Evolutionary conservation across 2,329 filamentous ascomycete species (phyloP), one percentile per base, ranked within the genome.

Genomic region (Elsinoe arachidis): DNA sequence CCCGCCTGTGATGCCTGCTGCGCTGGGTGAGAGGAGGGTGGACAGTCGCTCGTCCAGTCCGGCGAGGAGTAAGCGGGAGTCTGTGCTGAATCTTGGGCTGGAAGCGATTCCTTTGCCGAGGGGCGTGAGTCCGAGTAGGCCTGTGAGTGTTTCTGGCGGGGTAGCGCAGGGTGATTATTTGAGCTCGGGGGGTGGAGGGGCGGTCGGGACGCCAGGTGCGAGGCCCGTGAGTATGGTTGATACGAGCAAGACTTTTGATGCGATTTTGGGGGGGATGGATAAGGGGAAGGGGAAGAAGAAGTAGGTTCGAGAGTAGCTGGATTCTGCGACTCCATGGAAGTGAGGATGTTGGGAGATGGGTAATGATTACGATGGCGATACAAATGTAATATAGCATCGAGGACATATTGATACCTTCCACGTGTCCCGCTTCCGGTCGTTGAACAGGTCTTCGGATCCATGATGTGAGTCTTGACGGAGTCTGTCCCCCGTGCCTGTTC

Each of bases 201-300:
- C 23, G 9, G 12, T 19, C 11, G 54, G 39, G 10, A 56, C 38
- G 23, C 54, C 54, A 1, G 54, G 60, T 10, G 64, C 67, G 35
- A 58, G 67, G 38, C 66, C 67, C 33, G 60, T 62, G 26, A 72
- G 62, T 47, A 47, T 55, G 43, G 66, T 69, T 5, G 67, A 70
- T 61, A 54, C 73, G 14, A 74, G 59, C 57, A 76, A 75, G 67
- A 78, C 76, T 1, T 78, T 78, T 61, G 76, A 78, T 64, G 70
- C 71, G 14, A 78, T 78, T 47, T 61, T 78, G n/a, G 70, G 67
- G 5, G 61, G 61, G 37, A 52, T 61, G 46, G 51, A 58, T 46
- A 61, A 62, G 43, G 62, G 58, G 55, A 67, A 66, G 62, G 61
- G 62, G 52, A 65, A 65, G 64, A 46, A 46, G 41, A 46, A 46